phyloP scores from a whole-genome alignment of 345 rosid species.

The Eucalyptus pauciflora region DNA sequence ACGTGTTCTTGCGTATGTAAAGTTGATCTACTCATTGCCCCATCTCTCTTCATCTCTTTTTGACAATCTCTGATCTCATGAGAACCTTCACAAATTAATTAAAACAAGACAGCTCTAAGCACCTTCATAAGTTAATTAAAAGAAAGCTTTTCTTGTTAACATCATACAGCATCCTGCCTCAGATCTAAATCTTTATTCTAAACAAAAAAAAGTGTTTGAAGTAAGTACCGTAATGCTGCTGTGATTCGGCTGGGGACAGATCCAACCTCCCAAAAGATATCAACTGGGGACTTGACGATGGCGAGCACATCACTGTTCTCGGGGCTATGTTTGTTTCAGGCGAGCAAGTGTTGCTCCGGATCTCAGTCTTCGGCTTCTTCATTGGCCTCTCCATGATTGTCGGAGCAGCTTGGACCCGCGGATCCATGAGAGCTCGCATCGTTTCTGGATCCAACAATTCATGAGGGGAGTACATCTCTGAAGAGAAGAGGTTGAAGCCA shows the following conservation, averaged over 20 bases:
- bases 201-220: neutral
- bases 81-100: neutral
- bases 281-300: slow-evolving; percentile 20
- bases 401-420: neutral
- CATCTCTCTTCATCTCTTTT: slow-evolving; percentile 1
- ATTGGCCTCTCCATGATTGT: neutral
- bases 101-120: neutral
- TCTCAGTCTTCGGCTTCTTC: slow-evolving; percentile 21
- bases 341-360: slow-evolving; percentile 12
- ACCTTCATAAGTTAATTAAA: neutral
- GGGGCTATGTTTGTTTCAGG: neutral
- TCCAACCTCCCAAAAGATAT: slow-evolving; percentile 24
- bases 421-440: neutral
- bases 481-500: neutral
- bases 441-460: neutral
- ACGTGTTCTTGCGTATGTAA: slow-evolving; percentile 62
- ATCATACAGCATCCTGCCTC: neutral
- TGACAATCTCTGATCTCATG: neutral
- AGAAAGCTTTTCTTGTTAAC: neutral
- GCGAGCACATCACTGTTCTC: neutral
- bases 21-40: slow-evolving; percentile 20
- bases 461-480: neutral
- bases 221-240: neutral
- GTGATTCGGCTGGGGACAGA: neutral
- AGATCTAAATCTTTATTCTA: neutral